Percentiles rank a stretch among this genome's conserved stretches.
These are phyloP conservation scores for Neonectria punicea DNA, from an alignment of 2,329 filamentous ascomycete species.

Conservation along the genomic window DNA sequence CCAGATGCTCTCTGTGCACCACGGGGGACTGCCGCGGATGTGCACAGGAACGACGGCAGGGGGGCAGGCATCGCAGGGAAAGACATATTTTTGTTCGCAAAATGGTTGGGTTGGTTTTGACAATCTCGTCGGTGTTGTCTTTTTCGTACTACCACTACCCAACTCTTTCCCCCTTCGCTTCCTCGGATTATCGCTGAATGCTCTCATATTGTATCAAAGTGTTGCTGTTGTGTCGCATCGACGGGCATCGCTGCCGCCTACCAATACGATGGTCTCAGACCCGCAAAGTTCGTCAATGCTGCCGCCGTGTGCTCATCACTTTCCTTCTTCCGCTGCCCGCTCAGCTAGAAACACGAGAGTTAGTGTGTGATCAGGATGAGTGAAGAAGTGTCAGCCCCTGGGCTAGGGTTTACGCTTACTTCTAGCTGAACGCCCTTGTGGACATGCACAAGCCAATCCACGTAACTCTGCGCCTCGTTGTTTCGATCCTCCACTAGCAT, in stretches of 20 bases:
- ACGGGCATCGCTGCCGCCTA: slow-evolving; percentile 43
- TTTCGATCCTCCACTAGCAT: slow-evolving; percentile 94
- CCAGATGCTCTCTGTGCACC: background rate
- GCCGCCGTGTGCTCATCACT: slow-evolving; percentile 60
- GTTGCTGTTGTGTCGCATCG: slow-evolving; percentile 7
- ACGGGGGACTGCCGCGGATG: slow-evolving; percentile 2
- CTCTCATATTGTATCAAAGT: slow-evolving; percentile 2
- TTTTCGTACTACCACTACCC: slow-evolving; percentile 38
- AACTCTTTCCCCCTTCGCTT: slow-evolving; percentile 28
- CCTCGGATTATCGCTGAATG: slow-evolving; percentile 26
- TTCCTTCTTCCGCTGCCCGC: slow-evolving; percentile 78
- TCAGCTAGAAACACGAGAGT: slow-evolving; percentile 58
- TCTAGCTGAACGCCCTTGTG: slow-evolving; percentile 94
- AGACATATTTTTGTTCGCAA: slow-evolving; percentile 18
- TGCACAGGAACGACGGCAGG: slow-evolving; percentile 6
- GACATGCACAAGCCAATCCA: slow-evolving; percentile 97
- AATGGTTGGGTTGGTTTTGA: slow-evolving; percentile 25
- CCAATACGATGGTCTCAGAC: slow-evolving; percentile 70
- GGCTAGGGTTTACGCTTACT: slow-evolving; percentile 57
- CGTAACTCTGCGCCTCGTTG: slow-evolving; percentile 97
- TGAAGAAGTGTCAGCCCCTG: background rate
- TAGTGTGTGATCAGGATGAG: slow-evolving; percentile 13
- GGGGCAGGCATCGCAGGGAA: slow-evolving; percentile 5
- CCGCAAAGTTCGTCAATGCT: slow-evolving; percentile 65
- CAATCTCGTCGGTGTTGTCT: slow-evolving; percentile 25